Percentiles rank a stretch among this genome's conserved stretches.
Conservation (phyloP, 768 basidiomycete genomes). For the Leccinum subgranulosum region DNA sequence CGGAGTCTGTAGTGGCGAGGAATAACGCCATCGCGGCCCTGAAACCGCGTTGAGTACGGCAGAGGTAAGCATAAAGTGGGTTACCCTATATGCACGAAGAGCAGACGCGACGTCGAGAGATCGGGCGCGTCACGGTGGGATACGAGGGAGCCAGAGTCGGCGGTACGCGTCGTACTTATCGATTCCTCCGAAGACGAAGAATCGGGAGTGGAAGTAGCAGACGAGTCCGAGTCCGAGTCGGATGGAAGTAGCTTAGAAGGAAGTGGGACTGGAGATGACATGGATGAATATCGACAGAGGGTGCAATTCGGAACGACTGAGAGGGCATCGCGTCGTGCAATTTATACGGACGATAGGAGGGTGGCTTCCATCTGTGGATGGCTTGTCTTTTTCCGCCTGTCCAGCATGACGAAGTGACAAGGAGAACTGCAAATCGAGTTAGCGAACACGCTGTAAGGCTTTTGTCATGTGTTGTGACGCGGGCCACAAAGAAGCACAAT, state of each 20-base stretch:
- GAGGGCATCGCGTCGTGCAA: conserved; percentile 7
- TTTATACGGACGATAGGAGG: conserved; percentile 26
- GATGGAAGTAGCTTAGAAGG: conserved; percentile 6
- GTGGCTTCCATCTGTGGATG: conserved; percentile 23
- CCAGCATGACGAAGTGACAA: conserved; percentile 3
- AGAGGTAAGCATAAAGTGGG: not conserved
- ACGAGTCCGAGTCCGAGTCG: not conserved
- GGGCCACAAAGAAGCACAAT: conserved; percentile 28
- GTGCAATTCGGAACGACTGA: not conserved
- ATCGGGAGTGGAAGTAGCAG: conserved; percentile 5
- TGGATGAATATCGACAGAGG: conserved; percentile 10
- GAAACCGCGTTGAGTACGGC: conserved; percentile 13
- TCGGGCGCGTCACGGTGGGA: conserved; percentile 18
- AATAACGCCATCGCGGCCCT: conserved; percentile 81
- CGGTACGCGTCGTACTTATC: conserved; percentile 11
- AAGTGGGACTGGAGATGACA: conserved; percentile 14
- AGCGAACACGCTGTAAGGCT: conserved; percentile 26
- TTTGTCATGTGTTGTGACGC: conserved; percentile 27
- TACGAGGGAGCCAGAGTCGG: conserved; percentile 24
- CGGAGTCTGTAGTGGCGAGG: conserved; percentile 84
- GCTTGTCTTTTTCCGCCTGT: conserved; percentile 18
- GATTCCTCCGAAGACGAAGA: conserved; percentile 20
- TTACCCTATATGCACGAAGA: conserved; percentile 70
- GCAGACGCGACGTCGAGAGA: conserved; percentile 54
- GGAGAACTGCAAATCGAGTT: conserved; percentile 21